These are phyloP conservation scores for Iris pallida DNA, from an alignment of 116 monocot genomes.

Conservation along the genomic window DNA sequence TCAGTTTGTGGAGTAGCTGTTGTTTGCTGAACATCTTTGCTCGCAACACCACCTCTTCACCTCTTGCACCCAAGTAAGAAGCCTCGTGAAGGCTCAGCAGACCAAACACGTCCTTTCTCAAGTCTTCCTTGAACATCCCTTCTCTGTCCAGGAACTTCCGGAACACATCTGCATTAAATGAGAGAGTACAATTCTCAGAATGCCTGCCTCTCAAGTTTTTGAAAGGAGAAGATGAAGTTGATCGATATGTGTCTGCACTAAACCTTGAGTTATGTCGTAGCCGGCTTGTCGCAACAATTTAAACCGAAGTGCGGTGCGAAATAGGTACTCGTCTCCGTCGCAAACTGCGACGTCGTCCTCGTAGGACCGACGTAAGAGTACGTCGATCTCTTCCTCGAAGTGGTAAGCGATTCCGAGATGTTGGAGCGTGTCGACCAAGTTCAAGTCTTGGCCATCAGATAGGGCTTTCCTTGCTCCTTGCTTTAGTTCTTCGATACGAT, in stretches of 20 bases:
- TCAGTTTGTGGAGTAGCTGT: neutral
- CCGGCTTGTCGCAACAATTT: constrained; percentile 20
- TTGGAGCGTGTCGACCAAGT: constrained; percentile 9
- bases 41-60: constrained; percentile 11
- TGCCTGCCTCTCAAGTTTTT: too few species aligned
- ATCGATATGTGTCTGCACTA: neutral
- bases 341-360: too few species aligned
- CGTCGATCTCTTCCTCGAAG: constrained; percentile 14
- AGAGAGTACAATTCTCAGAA: neutral
- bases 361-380: neutral
- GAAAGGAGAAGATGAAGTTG: neutral
- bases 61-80: constrained; percentile 5
- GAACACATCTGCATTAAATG: constrained; percentile 12
- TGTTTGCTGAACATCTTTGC: constrained; percentile 11
- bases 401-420: constrained; percentile 14
- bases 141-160: constrained; percentile 8
- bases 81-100: constrained; percentile 12
- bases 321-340: constrained; percentile 10
- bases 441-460: neutral
- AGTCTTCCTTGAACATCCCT: constrained; percentile 5
- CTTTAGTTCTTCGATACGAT: constrained; percentile 6
- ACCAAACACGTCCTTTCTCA: constrained; percentile 9
- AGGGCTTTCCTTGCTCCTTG: neutral
- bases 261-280: constrained; percentile 9
- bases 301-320: constrained; percentile 16